Conservation (phyloP, 495 filamentous ascomycete genomes). For the Usnea hakonensis region DNA sequence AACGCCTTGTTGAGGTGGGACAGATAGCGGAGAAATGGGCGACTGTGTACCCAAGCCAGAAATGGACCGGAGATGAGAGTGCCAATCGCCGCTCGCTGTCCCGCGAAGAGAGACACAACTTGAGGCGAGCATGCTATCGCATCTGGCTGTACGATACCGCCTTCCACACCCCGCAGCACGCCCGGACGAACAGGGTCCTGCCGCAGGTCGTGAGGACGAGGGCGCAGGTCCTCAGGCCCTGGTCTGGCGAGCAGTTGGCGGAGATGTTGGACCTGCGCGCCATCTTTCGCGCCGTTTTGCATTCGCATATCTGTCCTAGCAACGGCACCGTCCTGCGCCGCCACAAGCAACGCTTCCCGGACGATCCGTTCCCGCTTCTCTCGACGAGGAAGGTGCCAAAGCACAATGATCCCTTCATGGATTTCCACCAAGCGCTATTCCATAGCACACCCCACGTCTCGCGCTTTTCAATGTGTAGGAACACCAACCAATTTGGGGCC, state of each 20-base stretch:
- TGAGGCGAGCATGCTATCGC: slow-evolving; percentile 62
- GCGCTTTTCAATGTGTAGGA: slow-evolving; percentile 16
- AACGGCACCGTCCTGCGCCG: slow-evolving; percentile 52
- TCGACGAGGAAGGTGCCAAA: slow-evolving; percentile 42
- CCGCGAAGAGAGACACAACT: slow-evolving; percentile 44
- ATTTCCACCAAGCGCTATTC: slow-evolving; percentile 14
- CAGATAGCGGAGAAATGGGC: slow-evolving; percentile 56
- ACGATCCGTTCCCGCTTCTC: slow-evolving; percentile 39
- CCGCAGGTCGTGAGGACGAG: slow-evolving; percentile 40
- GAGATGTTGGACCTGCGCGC: slow-evolving; percentile 49
- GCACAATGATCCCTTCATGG: slow-evolving; percentile 32
- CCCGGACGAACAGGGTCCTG: slow-evolving; percentile 41
- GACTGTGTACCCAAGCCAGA: slow-evolving; percentile 58
- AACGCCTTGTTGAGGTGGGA: slow-evolving; percentile 52
- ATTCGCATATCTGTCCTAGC: slow-evolving; percentile 51
- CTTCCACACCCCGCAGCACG: slow-evolving; percentile 44
- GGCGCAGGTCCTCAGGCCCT: slow-evolving; percentile 50
- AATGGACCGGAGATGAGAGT: slow-evolving; percentile 51
- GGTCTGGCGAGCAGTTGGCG: slow-evolving; percentile 44
- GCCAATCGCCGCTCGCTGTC: slow-evolving; percentile 56
- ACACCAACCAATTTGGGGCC: slow-evolving; percentile 36
- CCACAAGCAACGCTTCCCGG: slow-evolving; percentile 48
- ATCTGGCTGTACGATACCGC: slow-evolving; percentile 59
- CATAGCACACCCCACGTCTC: slow-evolving; percentile 23
- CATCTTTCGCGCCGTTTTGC: slow-evolving; percentile 45